phyloP scores from a whole-genome alignment of 106 monocot genomes.

The Vanilla planifolia region DNA sequence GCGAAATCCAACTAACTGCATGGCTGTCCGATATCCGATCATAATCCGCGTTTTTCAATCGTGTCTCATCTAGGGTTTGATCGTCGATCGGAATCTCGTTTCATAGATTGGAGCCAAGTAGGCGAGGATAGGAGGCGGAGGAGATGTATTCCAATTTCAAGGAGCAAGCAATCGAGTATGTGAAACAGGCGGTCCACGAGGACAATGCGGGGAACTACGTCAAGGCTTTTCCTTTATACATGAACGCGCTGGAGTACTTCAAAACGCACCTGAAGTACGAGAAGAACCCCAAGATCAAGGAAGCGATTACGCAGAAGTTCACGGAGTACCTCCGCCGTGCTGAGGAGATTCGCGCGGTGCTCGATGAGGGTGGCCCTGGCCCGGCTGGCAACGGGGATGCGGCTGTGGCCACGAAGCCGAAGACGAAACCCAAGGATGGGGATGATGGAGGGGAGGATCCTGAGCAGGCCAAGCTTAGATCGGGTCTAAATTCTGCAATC shows the following conservation, averaged over 20 bases:
- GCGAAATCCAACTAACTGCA: neutral
- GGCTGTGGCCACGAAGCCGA: conserved; percentile 49
- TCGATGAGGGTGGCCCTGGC: conserved; percentile 64
- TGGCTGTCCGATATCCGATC: neutral
- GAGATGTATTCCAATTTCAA: conserved; percentile 54
- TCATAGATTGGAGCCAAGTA: neutral
- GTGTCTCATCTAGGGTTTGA: neutral
- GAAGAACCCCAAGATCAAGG: conserved; percentile 76
- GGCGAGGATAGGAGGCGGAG: neutral
- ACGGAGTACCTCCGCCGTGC: conserved; percentile 82
- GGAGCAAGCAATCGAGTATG: conserved; percentile 90
- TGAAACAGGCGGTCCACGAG: conserved; percentile 77
- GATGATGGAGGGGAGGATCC: conserved; percentile 53
- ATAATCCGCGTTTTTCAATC: too few relatives aligned
- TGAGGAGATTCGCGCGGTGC: conserved; percentile 72
- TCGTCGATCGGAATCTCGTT: neutral
- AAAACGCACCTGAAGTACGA: conserved; percentile 71
- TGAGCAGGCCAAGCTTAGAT: conserved; percentile 64
- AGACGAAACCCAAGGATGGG: conserved; percentile 70
- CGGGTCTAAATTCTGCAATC: conserved; percentile 68
- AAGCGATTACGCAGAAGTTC: conserved; percentile 85
- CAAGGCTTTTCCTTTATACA: conserved; percentile 78
- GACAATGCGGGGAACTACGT: conserved; percentile 83
- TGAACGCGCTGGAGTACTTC: conserved; percentile 88
- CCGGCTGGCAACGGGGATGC: conserved; percentile 57